Conservation (phyloP, 495 filamentous ascomycete species). For the Penicillium paxilli region DNA sequence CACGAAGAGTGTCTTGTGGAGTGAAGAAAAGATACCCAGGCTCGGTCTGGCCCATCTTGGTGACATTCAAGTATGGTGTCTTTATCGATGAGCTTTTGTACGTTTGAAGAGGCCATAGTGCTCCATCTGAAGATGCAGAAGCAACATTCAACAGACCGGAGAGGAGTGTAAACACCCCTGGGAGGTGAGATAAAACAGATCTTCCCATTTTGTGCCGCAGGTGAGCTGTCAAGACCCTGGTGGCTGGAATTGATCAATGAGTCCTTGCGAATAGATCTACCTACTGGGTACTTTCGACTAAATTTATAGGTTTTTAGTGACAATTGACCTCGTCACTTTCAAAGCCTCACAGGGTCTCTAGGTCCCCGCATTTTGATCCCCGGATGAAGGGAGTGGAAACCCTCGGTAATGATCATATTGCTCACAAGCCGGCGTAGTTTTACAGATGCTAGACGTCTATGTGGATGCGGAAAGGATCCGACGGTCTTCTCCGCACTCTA, state of each 20-base stretch:
- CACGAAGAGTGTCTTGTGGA: constrained; percentile 7
- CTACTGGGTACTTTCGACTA: not conserved
- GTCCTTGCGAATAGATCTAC: too few relatives aligned
- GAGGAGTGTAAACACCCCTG: not conserved
- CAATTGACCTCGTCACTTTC: not conserved
- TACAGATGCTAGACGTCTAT: not conserved
- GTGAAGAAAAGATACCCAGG: constrained; percentile 27
- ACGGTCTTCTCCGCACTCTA: not conserved
- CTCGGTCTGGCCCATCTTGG: constrained; percentile 26
- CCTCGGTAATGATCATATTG: not conserved
- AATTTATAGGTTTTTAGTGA: not conserved
- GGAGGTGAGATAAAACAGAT: not conserved
- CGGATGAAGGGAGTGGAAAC: not conserved
- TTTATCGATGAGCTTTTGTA: constrained; percentile 21
- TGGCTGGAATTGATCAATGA: too few relatives aligned
- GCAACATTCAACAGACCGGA: not conserved
- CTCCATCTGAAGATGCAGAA: not conserved
- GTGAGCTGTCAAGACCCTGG: too few relatives aligned
- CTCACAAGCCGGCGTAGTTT: not conserved
- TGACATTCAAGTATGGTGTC: constrained; percentile 26
- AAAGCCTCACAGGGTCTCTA: not conserved
- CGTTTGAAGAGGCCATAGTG: constrained; percentile 16
- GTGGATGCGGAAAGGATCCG: not conserved
- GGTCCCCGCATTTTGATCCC: not conserved
- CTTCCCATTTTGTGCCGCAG: not conserved